Conservation (phyloP, 208 protist genomes). For the Trypanosoma boissoni region DNA sequence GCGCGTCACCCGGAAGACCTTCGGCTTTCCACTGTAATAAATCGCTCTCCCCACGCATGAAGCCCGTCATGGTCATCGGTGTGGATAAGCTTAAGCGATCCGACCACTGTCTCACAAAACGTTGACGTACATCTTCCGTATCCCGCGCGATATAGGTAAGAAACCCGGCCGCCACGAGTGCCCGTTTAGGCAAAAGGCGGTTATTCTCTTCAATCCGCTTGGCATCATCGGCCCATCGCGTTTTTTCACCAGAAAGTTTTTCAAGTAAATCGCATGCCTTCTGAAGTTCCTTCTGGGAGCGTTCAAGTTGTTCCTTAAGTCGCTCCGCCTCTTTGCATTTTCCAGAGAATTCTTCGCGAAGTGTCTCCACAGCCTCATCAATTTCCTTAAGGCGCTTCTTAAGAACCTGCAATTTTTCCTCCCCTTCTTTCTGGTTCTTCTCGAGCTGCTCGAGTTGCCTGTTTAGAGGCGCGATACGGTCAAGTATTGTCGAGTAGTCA, state of each 20-base stretch:
- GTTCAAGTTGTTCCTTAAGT: constrained; percentile 82
- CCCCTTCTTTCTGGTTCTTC: constrained; percentile 65
- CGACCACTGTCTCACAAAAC: constrained; percentile 79
- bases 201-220: constrained; percentile 63
- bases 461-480: constrained; percentile 88
- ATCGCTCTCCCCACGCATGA: constrained; percentile 94
- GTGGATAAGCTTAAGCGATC: constrained; percentile 43
- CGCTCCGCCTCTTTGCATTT: constrained; percentile 94
- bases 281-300: constrained; percentile 86
- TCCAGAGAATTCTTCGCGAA: constrained; percentile 79
- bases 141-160: constrained; percentile 90
- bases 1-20: constrained; percentile 92
- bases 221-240: constrained; percentile 90
- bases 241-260: constrained; percentile 95
- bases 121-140: constrained; percentile 80
- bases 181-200: constrained; percentile 71
- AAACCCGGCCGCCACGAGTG: constrained; percentile 89
- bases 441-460: constrained; percentile 82
- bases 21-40: constrained; percentile 94
- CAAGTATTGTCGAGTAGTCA: constrained; percentile 93
- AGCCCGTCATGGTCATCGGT: constrained; percentile 55
- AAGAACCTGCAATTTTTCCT: constrained; percentile 72
- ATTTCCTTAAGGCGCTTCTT: constrained; percentile 88
- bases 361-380: constrained; percentile 76
- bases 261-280: constrained; percentile 91